These are phyloP conservation scores for Rubia peregrina DNA, from an alignment of 305 asterid genomes.

Conservation along the genomic window DNA sequence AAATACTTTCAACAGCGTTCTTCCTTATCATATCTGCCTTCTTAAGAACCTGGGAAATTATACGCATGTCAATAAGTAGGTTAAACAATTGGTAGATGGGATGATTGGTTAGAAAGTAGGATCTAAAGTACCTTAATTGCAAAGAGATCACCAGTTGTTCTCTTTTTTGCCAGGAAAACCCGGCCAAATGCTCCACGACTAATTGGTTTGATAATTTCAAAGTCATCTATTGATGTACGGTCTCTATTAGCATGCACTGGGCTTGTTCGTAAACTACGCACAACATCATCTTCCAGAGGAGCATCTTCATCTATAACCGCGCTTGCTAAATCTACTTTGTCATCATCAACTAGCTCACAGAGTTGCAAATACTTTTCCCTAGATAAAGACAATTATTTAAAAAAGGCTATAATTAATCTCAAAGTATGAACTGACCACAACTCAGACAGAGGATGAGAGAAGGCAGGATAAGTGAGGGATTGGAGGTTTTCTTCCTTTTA, in stretches of 20 bases:
- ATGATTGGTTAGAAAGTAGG: neutral
- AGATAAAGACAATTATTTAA: slow-evolving; percentile 10
- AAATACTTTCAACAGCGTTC: slow-evolving; percentile 98
- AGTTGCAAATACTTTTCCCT: slow-evolving; percentile 98
- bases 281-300: slow-evolving; percentile 95
- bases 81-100: neutral
- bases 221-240: slow-evolving; percentile 97
- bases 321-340: slow-evolving; percentile 83
- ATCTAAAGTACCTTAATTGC: slow-evolving; percentile 74
- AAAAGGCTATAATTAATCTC: neutral
- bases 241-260: slow-evolving; percentile 84
- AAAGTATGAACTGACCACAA: neutral
- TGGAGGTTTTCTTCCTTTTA: neutral
- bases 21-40: slow-evolving; percentile 99
- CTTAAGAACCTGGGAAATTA: slow-evolving; percentile 71
- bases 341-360: slow-evolving; percentile 94
- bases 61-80: slow-evolving; percentile 6
- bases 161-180: slow-evolving; percentile 93
- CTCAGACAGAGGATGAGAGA: neutral
- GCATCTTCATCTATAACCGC: slow-evolving; percentile 96
- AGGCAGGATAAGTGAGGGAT: neutral
- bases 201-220: slow-evolving; percentile 96
- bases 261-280: slow-evolving; percentile 94
- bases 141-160: slow-evolving; percentile 93
- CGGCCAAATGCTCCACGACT: slow-evolving; percentile 99